These are phyloP conservation scores for Leccinum pachyderme DNA, from an alignment of 1,284 basidiomycete genomes.

Conservation along the genomic window DNA sequence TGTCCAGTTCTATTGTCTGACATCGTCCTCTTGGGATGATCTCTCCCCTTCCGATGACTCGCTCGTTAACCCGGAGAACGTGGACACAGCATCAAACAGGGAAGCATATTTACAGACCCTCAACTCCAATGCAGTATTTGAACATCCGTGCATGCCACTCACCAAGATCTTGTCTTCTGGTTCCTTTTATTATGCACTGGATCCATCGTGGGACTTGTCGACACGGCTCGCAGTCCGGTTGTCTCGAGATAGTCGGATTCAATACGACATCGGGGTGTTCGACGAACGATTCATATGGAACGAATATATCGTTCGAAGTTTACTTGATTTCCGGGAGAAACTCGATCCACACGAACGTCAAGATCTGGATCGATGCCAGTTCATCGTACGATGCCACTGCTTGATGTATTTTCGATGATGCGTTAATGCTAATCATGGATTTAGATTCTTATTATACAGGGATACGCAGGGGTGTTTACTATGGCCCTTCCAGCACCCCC, in stretches of 20 bases:
- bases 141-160: slow-evolving; percentile 89
- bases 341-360: slow-evolving; percentile 66
- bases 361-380: slow-evolving; percentile 76
- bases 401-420: slow-evolving; percentile 31
- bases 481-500: slow-evolving; percentile 73
- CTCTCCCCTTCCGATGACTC: slow-evolving; percentile 50
- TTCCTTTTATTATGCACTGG: slow-evolving; percentile 89
- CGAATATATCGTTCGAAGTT: slow-evolving; percentile 75
- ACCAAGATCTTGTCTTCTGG: slow-evolving; percentile 91
- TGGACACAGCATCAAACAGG: slow-evolving; percentile 45
- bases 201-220: slow-evolving; percentile 86
- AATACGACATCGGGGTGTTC: slow-evolving; percentile 60
- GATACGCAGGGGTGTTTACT: slow-evolving; percentile 76
- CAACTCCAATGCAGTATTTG: slow-evolving; percentile 51
- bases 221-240: slow-evolving; percentile 72
- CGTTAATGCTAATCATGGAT: slow-evolving; percentile 14
- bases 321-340: slow-evolving; percentile 79
- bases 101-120: slow-evolving; percentile 49
- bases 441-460: slow-evolving; percentile 89
- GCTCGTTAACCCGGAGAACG: slow-evolving; percentile 48
- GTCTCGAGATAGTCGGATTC: slow-evolving; percentile 45
- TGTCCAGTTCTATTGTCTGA: slow-evolving; percentile 74
- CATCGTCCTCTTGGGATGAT: slow-evolving; percentile 70
- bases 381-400: slow-evolving; percentile 55
- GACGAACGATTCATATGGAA: slow-evolving; percentile 90